Base-by-base conservation (phyloP, 2,329 filamentous ascomycete genomes). In the Trichoderma sp. region DNA sequence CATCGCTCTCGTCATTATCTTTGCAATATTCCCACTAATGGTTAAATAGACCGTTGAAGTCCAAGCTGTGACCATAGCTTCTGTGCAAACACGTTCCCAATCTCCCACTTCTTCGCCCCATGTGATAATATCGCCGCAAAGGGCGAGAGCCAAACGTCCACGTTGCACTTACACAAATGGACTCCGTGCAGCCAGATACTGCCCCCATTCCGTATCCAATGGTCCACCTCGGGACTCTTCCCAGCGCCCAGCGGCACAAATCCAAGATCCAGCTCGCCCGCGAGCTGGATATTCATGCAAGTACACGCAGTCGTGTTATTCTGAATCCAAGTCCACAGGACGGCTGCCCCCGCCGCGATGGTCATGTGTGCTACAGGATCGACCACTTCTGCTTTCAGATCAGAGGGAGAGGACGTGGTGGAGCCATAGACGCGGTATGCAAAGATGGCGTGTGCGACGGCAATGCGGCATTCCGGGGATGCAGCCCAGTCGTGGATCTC, bases 311-410 rank as follows among this genome's bases (percentile, higher is more conserved):
- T 54, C 10, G 73, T 68, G 2, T 73, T 71, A 37, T 76, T 76
- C 17, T 71, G 73, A 13, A 76, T 74, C 74, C 78, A 81, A 0
- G 76, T 73, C 78, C 78, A 81, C 1, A 80, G 70, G 1, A 80
- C 73, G 2, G 78, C 67, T 0, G 78, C 76, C 2, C 75, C 75
- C 0, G 73, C 74, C 0, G 76, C 74, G 0, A 78, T 66, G 2
- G 79, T 73, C 0, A 79, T 73, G 39, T 79, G 76, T 0, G 75
- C 70, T 12, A 80, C 71, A 0, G 79, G 79, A 22, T 81, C 78
- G 7, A 76, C 32, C 4, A 71, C 69, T 52, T 66, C 53, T 19
- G 72, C 22, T 10, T 42, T 56, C 4, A 56, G n/a, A 1, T 63
- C 50, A 12, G 56, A 50, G 9, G 54, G 37, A 5, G 58, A 52